Evolutionary conservation across 805 yeast genomes (phyloP).

Genomic region (Tetrapisispora fleetii): DNA sequence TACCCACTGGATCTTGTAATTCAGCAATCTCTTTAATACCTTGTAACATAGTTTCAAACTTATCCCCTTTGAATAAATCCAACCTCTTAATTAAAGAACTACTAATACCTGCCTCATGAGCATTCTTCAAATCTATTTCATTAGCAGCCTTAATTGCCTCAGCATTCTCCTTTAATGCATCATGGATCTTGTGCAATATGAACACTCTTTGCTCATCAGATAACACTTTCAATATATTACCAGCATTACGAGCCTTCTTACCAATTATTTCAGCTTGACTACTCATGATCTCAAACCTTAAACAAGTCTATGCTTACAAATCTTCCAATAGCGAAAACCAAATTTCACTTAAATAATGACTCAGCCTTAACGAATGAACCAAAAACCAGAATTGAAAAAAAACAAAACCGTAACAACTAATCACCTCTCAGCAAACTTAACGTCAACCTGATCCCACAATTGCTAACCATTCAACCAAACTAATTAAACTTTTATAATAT

Average conservation of each 20-base stretch:
- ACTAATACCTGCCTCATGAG: constrained; percentile 50
- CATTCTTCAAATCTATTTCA: constrained; percentile 60
- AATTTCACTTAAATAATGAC: neutral
- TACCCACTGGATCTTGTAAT: constrained; percentile 89
- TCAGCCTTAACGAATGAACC: neutral
- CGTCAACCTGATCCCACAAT: too few relatives aligned
- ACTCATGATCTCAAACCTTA: neutral
- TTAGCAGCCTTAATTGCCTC: constrained; percentile 63
- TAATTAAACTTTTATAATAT: too few relatives aligned
- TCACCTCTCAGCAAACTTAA: too few relatives aligned
- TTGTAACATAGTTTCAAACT: constrained; percentile 87
- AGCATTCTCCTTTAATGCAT: constrained; percentile 51
- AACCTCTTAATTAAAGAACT: constrained; percentile 71
- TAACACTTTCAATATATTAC: constrained; percentile 71
- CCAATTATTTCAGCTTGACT: constrained; percentile 63
- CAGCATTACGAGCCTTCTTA: constrained; percentile 68
- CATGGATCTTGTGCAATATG: constrained; percentile 66
- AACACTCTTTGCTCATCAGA: constrained; percentile 60
- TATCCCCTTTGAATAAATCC: constrained; percentile 72
- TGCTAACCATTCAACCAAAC: too few relatives aligned
- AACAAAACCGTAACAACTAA: too few relatives aligned
- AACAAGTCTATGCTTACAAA: too few relatives aligned
- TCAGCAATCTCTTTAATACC: constrained; percentile 88
- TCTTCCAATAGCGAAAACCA: too few relatives aligned
- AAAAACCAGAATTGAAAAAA: too few relatives aligned